Evolutionary conservation across 2,329 filamentous ascomycete genomes (phyloP).

Genomic region (Colletotrichum viniferum): DNA sequence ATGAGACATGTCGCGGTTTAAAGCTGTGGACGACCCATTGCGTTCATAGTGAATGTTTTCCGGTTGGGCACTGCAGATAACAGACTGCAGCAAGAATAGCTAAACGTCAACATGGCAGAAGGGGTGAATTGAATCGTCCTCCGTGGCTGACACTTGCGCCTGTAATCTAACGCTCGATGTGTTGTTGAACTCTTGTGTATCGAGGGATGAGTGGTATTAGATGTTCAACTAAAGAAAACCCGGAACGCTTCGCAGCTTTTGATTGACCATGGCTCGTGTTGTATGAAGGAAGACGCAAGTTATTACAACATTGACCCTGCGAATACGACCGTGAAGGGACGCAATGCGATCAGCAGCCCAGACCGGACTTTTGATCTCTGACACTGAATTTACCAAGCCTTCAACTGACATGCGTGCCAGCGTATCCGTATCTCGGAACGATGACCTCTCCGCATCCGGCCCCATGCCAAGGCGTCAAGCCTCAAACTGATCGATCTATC

Average conservation of each 20-base stretch:
- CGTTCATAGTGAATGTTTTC: neutral
- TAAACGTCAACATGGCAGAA: neutral
- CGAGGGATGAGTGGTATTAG: neutral
- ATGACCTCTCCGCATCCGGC: neutral
- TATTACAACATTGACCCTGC: fast-evolving
- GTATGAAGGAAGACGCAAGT: fast-evolving
- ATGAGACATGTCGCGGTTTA: neutral
- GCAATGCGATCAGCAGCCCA: neutral
- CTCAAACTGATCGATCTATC: neutral
- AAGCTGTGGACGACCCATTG: neutral
- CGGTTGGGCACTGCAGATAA: neutral
- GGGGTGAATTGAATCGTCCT: neutral
- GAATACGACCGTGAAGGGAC: neutral
- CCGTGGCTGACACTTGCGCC: neutral
- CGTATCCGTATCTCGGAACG: neutral
- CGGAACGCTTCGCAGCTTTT: fast-evolving
- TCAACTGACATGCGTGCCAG: neutral
- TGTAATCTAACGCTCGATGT: neutral
- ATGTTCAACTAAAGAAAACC: neutral
- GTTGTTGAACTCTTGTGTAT: fast-evolving
- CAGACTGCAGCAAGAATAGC: neutral
- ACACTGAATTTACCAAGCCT: neutral
- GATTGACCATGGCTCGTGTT: neutral
- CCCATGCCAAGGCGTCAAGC: neutral
- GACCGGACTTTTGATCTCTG: neutral